Evolutionary conservation across 1,284 basidiomycete genomes (phyloP), one percentile per base, ranked within the genome.

Genomic region (Chalciporus sp.): DNA sequence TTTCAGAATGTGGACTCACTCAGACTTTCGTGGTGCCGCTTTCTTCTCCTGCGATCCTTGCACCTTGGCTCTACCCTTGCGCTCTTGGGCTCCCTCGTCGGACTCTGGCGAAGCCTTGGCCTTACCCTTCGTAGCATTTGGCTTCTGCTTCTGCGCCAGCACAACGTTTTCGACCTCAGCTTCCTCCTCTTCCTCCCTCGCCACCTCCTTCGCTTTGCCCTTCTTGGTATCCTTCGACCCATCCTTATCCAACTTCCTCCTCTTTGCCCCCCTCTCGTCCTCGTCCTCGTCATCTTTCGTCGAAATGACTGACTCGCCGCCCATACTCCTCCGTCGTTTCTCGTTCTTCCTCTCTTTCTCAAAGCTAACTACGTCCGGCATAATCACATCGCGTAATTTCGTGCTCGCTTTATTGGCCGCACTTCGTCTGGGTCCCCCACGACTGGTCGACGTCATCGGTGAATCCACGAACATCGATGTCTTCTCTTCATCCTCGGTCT

Each of bases 351-450:
- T 76, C 71, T 92, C 83, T 62, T 81, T 81, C 68, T 91, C 82
- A 61, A 79, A 93, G 54, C 74, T 79, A 43, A 84, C 61, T 10
- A 91, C 76, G 61, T 94, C 92, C 0, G 89, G 86, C 84, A 92
- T 92, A 55, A 91, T 74, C 58, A 79, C 80, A 12, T 88, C 80
- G 35, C 79, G 80, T 41, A 94, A 69, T 59, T 75, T 78, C 58
- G 81, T 75, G 4, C 75, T 77, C 2, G 90, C 92, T 60, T 79
- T 83, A 14, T 77, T 76, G 1, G 91, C 90, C 9, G 92, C 92
- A 19, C 73, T 76, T 27, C 86, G 76, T 61, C 73, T 76, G 19
- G 75, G 72, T 29, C 64, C 70, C 0, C 42, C 47, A 33, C 61
- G 67, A 14, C 51, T 51, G 4, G 42, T 47, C 9, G 63, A 61